Evolutionary conservation across 768 basidiomycete species (phyloP).

Genomic region (Boletus insuetus): DNA sequence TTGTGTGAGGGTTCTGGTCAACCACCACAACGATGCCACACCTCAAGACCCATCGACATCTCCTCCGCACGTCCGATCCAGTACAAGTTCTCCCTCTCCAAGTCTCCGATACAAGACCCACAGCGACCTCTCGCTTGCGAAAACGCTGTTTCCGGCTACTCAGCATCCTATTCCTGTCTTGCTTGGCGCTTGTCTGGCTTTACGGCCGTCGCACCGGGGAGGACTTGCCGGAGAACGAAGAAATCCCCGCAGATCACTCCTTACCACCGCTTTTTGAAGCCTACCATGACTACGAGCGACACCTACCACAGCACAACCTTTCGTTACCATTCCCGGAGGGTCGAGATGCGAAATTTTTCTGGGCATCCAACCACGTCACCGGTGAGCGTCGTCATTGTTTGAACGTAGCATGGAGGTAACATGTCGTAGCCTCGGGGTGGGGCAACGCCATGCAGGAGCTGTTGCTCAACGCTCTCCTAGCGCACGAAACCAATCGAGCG

Average conservation of each 20-base stretch:
- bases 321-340: constrained; percentile 41
- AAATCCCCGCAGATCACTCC: background rate
- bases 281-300: constrained; percentile 43
- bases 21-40: constrained; percentile 12
- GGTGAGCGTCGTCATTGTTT: constrained; percentile 25
- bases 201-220: background rate
- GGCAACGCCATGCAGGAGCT: constrained; percentile 63
- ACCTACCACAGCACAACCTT: constrained; percentile 44
- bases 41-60: background rate
- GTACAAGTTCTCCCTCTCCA: constrained; percentile 17
- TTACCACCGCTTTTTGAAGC: constrained; percentile 46
- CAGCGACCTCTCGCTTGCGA: background rate
- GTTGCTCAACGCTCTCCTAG: constrained; percentile 49
- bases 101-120: constrained; percentile 6
- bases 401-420: background rate
- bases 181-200: constrained; percentile 16
- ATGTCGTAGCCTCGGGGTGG: constrained; percentile 48
- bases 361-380: constrained; percentile 46
- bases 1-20: background rate
- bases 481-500: constrained; percentile 46
- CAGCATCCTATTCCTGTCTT: constrained; percentile 7
- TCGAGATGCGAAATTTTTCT: constrained; percentile 42
- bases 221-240: constrained; percentile 3
- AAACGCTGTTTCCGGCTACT: constrained; percentile 16
- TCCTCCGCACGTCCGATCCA: constrained; percentile 2